Conservation (phyloP, 208 protist genomes). For the Leptomonas pyrrhocoris region DNA sequence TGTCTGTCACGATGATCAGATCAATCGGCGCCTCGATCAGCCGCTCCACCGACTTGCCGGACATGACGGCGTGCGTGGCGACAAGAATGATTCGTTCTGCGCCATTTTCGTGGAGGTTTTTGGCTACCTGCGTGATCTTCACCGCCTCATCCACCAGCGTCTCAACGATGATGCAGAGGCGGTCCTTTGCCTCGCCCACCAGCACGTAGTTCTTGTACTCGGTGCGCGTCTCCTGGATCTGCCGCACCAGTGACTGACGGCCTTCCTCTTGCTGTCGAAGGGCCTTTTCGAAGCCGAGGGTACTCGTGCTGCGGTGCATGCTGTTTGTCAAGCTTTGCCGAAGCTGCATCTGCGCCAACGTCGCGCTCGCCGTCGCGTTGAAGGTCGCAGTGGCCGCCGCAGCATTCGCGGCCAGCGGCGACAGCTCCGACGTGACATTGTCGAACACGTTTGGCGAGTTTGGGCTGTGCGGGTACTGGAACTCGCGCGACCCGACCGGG, state of each 20-base stretch:
- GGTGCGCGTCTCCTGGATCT: conserved; percentile 30
- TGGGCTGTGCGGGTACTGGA: conserved; percentile 23
- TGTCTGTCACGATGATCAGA: conserved; percentile 82
- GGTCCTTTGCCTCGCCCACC: conserved; percentile 73
- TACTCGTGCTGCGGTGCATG: conserved; percentile 40
- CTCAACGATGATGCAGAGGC: conserved; percentile 83
- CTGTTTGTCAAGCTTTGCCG: conserved; percentile 8
- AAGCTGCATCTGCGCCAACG: conserved; percentile 4
- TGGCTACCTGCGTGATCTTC: conserved; percentile 63
- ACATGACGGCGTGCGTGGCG: conserved; percentile 81
- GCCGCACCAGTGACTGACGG: conserved; percentile 23
- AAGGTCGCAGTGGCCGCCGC: not conserved
- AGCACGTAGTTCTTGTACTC: conserved; percentile 59
- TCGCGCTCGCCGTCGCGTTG: not conserved
- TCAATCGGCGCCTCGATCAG: conserved; percentile 81
- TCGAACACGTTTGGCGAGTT: conserved; percentile 14
- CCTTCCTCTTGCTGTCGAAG: conserved; percentile 66
- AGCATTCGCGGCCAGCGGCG: conserved; percentile 4
- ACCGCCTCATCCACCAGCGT: conserved; percentile 81
- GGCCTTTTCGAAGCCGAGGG: conserved; percentile 65
- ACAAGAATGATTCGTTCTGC: conserved; percentile 73
- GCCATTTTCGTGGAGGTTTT: conserved; percentile 55
- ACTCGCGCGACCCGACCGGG: conserved; percentile 2
- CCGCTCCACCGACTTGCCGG: conserved; percentile 58
- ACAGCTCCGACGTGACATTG: conserved; percentile 22